phyloP scores from a whole-genome alignment of 2,329 filamentous ascomycete genomes.

The Elsinoe arachidis region DNA sequence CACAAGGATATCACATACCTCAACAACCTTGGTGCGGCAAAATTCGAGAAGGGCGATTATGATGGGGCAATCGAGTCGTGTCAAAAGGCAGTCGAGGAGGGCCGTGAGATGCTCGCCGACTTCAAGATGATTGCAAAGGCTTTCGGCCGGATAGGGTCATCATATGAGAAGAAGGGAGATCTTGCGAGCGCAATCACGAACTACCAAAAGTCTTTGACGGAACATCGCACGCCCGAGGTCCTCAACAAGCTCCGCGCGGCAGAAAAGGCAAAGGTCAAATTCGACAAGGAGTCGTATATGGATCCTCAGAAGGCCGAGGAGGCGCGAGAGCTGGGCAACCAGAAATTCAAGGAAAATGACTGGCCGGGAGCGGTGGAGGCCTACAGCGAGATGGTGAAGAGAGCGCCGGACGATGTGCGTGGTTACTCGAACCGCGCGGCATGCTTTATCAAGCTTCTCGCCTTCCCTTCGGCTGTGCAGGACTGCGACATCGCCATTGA shows the following conservation, averaged over 20 bases:
- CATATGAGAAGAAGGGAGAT: constrained; percentile 85
- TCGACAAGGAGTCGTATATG: constrained; percentile 70
- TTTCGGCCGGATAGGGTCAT: constrained; percentile 89
- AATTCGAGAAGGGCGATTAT: constrained; percentile 95
- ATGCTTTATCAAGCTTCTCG: constrained; percentile 91
- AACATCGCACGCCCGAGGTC: constrained; percentile 92
- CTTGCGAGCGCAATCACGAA: constrained; percentile 70
- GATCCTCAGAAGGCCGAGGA: constrained; percentile 89
- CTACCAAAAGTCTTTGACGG: constrained; percentile 89
- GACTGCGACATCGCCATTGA: constrained; percentile 90
- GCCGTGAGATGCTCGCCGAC: constrained; percentile 80
- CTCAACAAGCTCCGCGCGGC: constrained; percentile 84
- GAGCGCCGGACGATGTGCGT: constrained; percentile 81
- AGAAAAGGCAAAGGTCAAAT: constrained; percentile 75
- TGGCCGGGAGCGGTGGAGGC: constrained; percentile 92
- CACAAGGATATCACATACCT: constrained; percentile 96
- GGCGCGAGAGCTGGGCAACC: constrained; percentile 87
- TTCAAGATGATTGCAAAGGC: constrained; percentile 98
- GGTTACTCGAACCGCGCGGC: constrained; percentile 97
- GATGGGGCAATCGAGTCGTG: constrained; percentile 79
- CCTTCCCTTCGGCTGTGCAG: constrained; percentile 84
- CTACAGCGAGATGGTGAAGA: constrained; percentile 95
- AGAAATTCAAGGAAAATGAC: constrained; percentile 93
- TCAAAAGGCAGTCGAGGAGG: constrained; percentile 80
- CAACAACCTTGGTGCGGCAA: constrained; percentile 88